Evolutionary conservation across 1,284 basidiomycete genomes (phyloP).

Genomic region (Tetrapyrgos nigripes): DNA sequence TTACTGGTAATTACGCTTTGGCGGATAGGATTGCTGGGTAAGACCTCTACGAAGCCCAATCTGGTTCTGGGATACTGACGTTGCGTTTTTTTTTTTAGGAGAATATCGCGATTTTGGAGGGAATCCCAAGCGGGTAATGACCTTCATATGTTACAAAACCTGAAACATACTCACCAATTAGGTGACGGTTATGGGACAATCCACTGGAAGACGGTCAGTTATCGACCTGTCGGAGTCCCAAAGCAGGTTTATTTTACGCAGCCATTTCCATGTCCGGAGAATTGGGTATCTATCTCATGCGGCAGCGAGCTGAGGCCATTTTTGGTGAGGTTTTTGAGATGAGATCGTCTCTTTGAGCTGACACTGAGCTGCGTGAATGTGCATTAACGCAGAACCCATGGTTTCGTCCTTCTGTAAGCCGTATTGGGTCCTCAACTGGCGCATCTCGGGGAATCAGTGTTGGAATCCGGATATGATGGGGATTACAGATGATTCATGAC

Average conservation of each 20-base stretch:
- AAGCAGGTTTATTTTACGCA: conserved; percentile 13
- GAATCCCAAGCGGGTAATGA: conserved; percentile 18
- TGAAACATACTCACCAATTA: no score
- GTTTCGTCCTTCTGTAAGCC: conserved; percentile 17
- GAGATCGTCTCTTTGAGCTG: not conserved
- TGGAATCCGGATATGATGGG: conserved; percentile 19
- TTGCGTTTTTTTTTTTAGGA: no score
- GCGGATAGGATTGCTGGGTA: conserved; percentile 46
- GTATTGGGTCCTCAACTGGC: conserved; percentile 11
- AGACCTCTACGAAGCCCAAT: no score
- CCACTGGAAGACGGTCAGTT: conserved; percentile 18
- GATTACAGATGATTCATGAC: conserved; percentile 17
- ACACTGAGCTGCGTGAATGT: not conserved
- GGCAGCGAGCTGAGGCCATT: not conserved
- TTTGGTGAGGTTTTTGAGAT: conserved; percentile 1
- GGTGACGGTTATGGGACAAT: conserved; percentile 21
- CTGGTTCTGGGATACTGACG: no score
- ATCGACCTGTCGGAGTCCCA: conserved; percentile 16
- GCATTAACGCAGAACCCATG: conserved; percentile 15
- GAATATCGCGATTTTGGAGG: conserved; percentile 31
- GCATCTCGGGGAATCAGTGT: no score
- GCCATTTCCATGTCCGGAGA: conserved; percentile 15
- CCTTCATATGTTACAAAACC: conserved; percentile 15
- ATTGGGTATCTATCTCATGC: conserved; percentile 6
- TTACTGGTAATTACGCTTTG: conserved; percentile 49